Base-by-base conservation (phyloP, 768 basidiomycete species). In the Psilocybe azurescens region DNA sequence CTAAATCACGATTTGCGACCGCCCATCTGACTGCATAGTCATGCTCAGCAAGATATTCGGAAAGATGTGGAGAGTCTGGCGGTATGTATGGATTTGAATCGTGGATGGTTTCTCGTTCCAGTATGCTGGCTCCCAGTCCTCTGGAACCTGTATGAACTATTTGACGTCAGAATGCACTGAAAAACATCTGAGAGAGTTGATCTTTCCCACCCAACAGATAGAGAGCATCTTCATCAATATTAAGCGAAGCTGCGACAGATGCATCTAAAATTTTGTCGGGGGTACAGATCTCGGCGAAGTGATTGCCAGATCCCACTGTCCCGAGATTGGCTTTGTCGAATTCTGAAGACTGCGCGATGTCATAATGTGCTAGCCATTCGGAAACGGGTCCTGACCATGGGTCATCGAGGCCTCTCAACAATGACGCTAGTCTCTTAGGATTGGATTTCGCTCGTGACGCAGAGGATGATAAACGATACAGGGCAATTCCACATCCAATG, bases 21-120 rank as follows among this genome's bases (percentile, higher is more conserved):
- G 77, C 77, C 79, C 77, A 80, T 53, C 65, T 66, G 3, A 78
- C 73, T 24, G 77, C 76, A 63, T 75, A 73, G 49, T 79, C 75
- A 56, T 78, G 76, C 44, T 75, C 66, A 2, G 56, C 66, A 30
- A 80, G 59, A 64, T 80, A 78, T 51, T 66, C 62, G 6, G 59
- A 32, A 47, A 77, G 60, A 49, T 72, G 68, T 7, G 70, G 59
- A 20, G 76, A 74, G 20, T 70, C 70, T 13, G 70, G 69, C 6
- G 68, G 55, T 30, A 36, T 36, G 33, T 36, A 36, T 11, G 78
- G 75, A 62, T 78, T 77, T n/a, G 78, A 73, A 44, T 73, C 64
- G 38, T 28, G 61, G 4, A 36, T 46, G 4, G 77, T 78, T 54
- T 77, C 72, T 7, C 65, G 59, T 36, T 64, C 62, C 18, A 76